Evolutionary conservation across 176 grass and related monocot genomes (phyloP).

Genomic region (Triticum turgidum): DNA sequence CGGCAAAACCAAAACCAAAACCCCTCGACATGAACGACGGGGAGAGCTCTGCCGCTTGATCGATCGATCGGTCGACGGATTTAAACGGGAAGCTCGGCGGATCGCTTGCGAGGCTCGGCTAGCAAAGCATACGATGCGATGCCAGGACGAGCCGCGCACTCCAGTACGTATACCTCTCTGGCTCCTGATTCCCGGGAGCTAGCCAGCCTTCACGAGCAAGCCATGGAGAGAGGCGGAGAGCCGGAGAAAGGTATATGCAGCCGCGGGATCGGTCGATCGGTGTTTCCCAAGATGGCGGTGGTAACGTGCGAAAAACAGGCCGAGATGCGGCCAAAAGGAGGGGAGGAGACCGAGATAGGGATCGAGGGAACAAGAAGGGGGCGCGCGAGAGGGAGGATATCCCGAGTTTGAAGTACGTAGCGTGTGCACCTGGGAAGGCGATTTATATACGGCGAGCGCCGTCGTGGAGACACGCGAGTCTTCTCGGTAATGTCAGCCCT

Average conservation of each 20-base stretch:
- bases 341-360: neutral
- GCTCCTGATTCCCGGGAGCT: conserved; percentile 26
- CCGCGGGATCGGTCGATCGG: neutral
- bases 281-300: neutral
- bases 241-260: conserved; percentile 41
- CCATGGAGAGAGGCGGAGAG: neutral
- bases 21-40: neutral
- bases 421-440: neutral
- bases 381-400: neutral
- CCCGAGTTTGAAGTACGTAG: neutral
- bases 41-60: neutral
- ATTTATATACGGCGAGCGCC: conserved; percentile 2
- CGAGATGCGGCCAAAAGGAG: neutral
- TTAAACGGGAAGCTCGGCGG: conserved; percentile 11
- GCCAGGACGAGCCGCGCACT: conserved; percentile 36
- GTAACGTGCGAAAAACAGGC: neutral
- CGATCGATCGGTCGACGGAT: neutral
- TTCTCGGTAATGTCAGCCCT: conserved; percentile 24
- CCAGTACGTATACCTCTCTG: conserved; percentile 5
- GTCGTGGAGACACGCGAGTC: neutral
- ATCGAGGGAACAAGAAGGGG: conserved; percentile 1
- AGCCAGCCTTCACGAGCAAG: conserved; percentile 30
- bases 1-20: conserved; percentile 6
- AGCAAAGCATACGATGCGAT: conserved; percentile 37
- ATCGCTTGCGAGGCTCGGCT: conserved; percentile 27